These are phyloP conservation scores for Lichtheimia ramosa DNA, from an alignment of 371 early-diverging fungal genomes.

Conservation along the genomic window DNA sequence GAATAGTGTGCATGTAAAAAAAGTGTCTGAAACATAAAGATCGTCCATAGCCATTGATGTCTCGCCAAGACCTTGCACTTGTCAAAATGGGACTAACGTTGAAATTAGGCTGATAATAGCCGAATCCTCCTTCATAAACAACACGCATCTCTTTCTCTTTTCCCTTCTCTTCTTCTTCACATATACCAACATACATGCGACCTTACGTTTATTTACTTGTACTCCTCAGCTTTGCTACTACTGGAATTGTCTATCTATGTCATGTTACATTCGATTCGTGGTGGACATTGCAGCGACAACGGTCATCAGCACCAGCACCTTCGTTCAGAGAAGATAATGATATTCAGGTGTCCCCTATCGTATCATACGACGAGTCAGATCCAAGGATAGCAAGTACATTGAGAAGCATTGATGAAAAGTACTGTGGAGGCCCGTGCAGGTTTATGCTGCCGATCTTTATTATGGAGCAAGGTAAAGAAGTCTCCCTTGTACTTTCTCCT, in stretches of 20 bases:
- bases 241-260: slow-evolving; percentile 12
- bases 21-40: too few species aligned
- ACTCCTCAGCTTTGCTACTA: slow-evolving; percentile 3
- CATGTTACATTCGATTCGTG: slow-evolving; percentile 1
- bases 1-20: too few species aligned
- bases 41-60: too few species aligned
- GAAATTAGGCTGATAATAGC: too few species aligned
- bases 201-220: slow-evolving; percentile 1
- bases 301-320: neutral
- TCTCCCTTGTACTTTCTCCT: neutral
- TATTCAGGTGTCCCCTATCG: too few species aligned
- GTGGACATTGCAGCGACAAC: neutral
- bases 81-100: too few species aligned
- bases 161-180: neutral
- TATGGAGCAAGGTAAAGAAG: slow-evolving; percentile 36
- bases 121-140: too few species aligned
- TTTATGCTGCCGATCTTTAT: slow-evolving; percentile 33
- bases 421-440: slow-evolving; percentile 39
- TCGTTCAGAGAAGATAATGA: neutral
- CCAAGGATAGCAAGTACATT: slow-evolving; percentile 10
- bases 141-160: neutral
- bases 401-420: slow-evolving; percentile 24
- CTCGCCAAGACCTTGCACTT: too few species aligned
- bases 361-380: slow-evolving; percentile 11
- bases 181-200: slow-evolving; percentile 1